Evolutionary conservation across 73 alveolate genomes (phyloP).

Genomic region (Paramecium caudatum): DNA sequence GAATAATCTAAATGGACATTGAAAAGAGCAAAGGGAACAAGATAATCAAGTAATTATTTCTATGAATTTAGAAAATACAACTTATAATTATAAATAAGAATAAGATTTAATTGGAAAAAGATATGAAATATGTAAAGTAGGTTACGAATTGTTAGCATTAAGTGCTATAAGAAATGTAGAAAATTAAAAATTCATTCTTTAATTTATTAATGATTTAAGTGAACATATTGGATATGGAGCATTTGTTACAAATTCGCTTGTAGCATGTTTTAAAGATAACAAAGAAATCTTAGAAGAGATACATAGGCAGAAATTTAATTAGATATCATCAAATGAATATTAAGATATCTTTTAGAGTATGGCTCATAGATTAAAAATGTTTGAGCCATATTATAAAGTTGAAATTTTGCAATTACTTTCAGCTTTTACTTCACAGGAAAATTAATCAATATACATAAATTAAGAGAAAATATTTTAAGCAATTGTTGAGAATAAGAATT

Average conservation of each 20-base stretch:
- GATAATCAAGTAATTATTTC: too few species aligned
- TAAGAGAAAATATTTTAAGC: conserved; percentile 71
- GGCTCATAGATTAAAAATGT: conserved; percentile 60
- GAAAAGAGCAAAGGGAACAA: conserved; percentile 37
- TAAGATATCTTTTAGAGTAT: conserved; percentile 60
- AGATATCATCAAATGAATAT: not conserved
- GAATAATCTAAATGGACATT: not conserved
- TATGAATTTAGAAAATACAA: not conserved
- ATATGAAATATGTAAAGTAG: conserved; percentile 45
- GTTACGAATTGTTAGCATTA: conserved; percentile 7
- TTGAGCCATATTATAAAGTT: conserved; percentile 68
- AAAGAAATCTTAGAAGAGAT: conserved; percentile 63
- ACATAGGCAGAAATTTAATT: conserved; percentile 19
- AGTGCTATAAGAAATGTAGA: conserved; percentile 24
- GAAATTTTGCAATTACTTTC: conserved; percentile 62
- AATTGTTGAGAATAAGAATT: conserved; percentile 71
- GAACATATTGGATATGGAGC: conserved; percentile 73
- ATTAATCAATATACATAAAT: conserved; percentile 68
- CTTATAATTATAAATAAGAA: not conserved
- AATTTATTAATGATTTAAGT: conserved; percentile 31
- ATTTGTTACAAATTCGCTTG: conserved; percentile 61
- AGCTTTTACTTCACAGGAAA: not conserved
- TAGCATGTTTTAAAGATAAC: conserved; percentile 43
- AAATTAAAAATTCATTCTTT: conserved; percentile 35
- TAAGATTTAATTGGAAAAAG: conserved; percentile 1